Evolutionary conservation across 2,329 filamentous ascomycete species (phyloP).

Genomic region (Aureobasidium melanogenum): DNA sequence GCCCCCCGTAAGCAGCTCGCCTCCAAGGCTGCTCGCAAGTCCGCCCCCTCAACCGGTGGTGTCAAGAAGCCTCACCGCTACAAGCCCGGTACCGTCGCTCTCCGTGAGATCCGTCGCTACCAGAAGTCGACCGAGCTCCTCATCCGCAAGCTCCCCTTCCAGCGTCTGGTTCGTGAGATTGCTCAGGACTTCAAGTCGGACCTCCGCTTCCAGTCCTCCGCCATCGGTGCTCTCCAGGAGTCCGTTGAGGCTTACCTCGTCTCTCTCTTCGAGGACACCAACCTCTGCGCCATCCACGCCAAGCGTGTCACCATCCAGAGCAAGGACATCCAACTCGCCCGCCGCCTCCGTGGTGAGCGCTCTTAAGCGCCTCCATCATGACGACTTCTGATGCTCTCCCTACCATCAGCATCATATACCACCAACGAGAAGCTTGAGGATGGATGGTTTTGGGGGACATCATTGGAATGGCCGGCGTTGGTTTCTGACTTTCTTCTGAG

Average conservation of each 20-base stretch:
- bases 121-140: slow-evolving; percentile 85
- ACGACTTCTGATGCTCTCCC: slow-evolving; percentile 15
- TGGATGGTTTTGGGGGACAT: slow-evolving; percentile 13
- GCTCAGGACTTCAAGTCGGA: slow-evolving; percentile 56
- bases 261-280: slow-evolving; percentile 92
- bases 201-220: slow-evolving; percentile 92
- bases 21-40: slow-evolving; percentile 98
- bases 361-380: slow-evolving; percentile 32
- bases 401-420: slow-evolving; percentile 12
- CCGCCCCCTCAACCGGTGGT: slow-evolving; percentile 83
- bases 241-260: slow-evolving; percentile 94
- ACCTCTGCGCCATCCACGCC: slow-evolving; percentile 92
- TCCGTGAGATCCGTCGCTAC: slow-evolving; percentile 85
- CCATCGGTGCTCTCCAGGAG: slow-evolving; percentile 87
- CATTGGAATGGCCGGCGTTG: slow-evolving; percentile 15
- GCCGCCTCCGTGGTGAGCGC: slow-evolving; percentile 46
- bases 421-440: slow-evolving; percentile 11
- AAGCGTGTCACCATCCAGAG: slow-evolving; percentile 78
- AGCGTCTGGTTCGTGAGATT: slow-evolving; percentile 71
- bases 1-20: slow-evolving; percentile 89
- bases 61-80: slow-evolving; percentile 49
- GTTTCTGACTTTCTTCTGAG: slow-evolving; percentile 13
- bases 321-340: slow-evolving; percentile 78
- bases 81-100: slow-evolving; percentile 61
- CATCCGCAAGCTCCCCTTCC: slow-evolving; percentile 70